Percentiles rank a stretch among this genome's conserved stretches.
These are phyloP conservation scores for Agrocybe pediades DNA, from an alignment of 768 basidiomycete species.

Conservation along the genomic window DNA sequence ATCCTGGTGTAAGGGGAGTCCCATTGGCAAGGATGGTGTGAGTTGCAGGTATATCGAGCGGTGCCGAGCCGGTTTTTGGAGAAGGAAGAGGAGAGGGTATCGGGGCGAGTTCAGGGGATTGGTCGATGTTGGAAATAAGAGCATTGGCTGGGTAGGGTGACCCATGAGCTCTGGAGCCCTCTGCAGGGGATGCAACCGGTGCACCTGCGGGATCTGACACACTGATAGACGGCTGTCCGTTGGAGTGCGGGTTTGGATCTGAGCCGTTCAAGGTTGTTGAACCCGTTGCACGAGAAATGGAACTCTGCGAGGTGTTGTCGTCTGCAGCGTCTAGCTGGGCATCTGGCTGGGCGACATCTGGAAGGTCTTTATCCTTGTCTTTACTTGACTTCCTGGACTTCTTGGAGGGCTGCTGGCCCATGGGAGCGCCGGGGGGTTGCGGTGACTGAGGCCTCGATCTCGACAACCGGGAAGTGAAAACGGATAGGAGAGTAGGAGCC, in stretches of 20 bases:
- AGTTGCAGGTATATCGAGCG: slow-evolving; percentile 78
- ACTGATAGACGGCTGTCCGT: slow-evolving; percentile 46
- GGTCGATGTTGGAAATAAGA: slow-evolving; percentile 28
- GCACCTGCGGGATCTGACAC: slow-evolving; percentile 45
- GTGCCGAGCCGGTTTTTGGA: slow-evolving; percentile 44
- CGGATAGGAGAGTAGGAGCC: slow-evolving; percentile 83
- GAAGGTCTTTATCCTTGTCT: slow-evolving; percentile 64
- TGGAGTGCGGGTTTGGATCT: slow-evolving; percentile 40
- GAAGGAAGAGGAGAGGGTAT: slow-evolving; percentile 41
- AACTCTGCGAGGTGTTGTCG: slow-evolving; percentile 40
- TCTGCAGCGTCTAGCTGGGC: slow-evolving; percentile 39
- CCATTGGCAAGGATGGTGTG: slow-evolving; percentile 85
- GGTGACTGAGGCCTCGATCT: slow-evolving; percentile 76
- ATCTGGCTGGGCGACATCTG: slow-evolving; percentile 41
- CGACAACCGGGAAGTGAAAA: slow-evolving; percentile 69
- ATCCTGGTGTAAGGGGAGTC: slow-evolving; percentile 55
- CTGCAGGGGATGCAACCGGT: slow-evolving; percentile 24
- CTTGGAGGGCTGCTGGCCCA: slow-evolving; percentile 88
- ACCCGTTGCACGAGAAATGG: slow-evolving; percentile 47
- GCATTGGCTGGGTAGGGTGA: slow-evolving; percentile 39
- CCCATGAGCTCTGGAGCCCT: slow-evolving; percentile 28
- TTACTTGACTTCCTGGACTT: slow-evolving; percentile 72
- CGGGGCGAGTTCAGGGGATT: slow-evolving; percentile 36
- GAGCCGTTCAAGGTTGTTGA: slow-evolving; percentile 33
- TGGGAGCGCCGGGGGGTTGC: slow-evolving; percentile 58